Evolutionary conservation across 2,329 filamentous ascomycete species (phyloP), one percentile per base, ranked within the genome.

Genomic region (Alternaria angustiovoidea): DNA sequence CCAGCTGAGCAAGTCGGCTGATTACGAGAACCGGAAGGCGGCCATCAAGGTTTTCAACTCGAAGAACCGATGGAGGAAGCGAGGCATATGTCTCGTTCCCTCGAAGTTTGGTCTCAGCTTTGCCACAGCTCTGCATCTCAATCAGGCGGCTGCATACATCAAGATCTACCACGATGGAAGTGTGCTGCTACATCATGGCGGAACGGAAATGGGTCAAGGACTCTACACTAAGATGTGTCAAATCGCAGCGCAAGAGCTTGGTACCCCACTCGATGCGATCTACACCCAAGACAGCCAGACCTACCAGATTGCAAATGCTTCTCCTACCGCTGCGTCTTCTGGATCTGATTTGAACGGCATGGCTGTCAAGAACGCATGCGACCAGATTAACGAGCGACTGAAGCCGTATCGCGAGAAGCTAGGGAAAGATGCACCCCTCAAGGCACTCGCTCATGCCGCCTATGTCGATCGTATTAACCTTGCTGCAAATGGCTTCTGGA

Each of bases 21-120:
- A 89, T 28, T 98, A 96, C 75, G 83, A 84, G 1, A 83, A 85
- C 47, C 88, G 93, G 28, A 88, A 89, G 57, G 82, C 88, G 57
- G 89, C 87, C 3, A 83, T 96, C 6, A 84, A 86, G 7, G 85
- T 88, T 42, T 98, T 96, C 83, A 99, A 99, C 79, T 81, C 83
- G 24, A 84, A 83, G 36, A 91, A 94, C 80, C 94, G 91, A 75
- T 98, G 94, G 94, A 93, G 92, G 74, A 97, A 97, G 83, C 89
- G 94, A 54, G 94, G 94, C 0, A 82, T 91, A 55, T 89, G 93
- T 7, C 80, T 98, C 9, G 89, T 98, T 48, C 95, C 94, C 0
- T 97, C 94, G 44, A 98, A 98, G 74, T 98, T 98, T 70, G 94
- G 94, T 69, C 97, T 98, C 70, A 96, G 93, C 2, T 98, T 97